These are phyloP conservation scores for Massarina eburnea DNA, from an alignment of 2,329 filamentous ascomycete genomes.

Conservation along the genomic window DNA sequence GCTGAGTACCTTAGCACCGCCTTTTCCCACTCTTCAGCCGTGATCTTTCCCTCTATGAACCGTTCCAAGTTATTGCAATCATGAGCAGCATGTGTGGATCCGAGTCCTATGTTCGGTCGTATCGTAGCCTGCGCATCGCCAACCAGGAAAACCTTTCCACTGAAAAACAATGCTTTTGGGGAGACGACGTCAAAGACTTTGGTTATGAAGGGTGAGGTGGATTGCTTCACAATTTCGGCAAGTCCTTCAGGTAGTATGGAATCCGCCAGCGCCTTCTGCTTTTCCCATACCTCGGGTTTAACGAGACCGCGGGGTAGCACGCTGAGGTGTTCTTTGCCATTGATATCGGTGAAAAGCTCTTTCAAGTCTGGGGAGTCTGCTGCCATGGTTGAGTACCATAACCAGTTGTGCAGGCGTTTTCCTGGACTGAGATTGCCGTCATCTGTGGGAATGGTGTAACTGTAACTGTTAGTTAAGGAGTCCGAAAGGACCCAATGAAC, in stretches of 20 bases:
- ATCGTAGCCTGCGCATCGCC: constrained; percentile 51
- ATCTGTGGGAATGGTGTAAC: constrained; percentile 47
- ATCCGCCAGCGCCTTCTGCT: constrained; percentile 32
- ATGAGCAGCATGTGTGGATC: constrained; percentile 50
- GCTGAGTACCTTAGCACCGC: not conserved
- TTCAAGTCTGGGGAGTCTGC: constrained; percentile 39
- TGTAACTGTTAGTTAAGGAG: not conserved
- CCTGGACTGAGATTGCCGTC: constrained; percentile 41
- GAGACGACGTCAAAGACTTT: constrained; percentile 47
- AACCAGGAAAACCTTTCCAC: constrained; percentile 47
- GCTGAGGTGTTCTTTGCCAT: constrained; percentile 42
- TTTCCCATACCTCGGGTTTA: constrained; percentile 39
- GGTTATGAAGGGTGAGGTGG: constrained; percentile 47
- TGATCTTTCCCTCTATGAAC: constrained; percentile 40
- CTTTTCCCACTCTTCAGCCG: constrained; percentile 36
- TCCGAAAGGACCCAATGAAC: not conserved
- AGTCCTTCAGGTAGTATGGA: constrained; percentile 41
- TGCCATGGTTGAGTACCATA: constrained; percentile 49
- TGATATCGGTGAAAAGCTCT: constrained; percentile 47
- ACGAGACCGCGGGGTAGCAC: constrained; percentile 48
- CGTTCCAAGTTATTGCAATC: constrained; percentile 43
- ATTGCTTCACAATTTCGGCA: constrained; percentile 44
- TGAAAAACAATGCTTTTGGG: constrained; percentile 36
- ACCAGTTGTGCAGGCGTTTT: constrained; percentile 48
- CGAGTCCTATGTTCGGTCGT: constrained; percentile 48